These are phyloP conservation scores for Castanea crenata DNA, from an alignment of 306 rosid genomes.

Conservation along the genomic window DNA sequence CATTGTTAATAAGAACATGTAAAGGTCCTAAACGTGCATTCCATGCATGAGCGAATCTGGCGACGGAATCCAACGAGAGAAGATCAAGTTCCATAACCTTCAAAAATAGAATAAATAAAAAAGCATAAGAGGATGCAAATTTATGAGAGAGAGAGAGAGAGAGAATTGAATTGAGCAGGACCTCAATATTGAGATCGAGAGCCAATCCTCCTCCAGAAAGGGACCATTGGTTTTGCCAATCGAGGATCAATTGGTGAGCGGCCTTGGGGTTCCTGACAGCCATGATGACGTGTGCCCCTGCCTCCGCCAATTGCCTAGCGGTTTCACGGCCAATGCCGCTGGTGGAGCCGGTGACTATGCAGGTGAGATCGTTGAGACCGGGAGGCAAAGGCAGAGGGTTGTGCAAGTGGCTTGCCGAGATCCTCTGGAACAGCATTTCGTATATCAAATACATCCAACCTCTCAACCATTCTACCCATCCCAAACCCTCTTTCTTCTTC, in stretches of 20 bases:
- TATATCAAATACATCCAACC: conserved; percentile 63
- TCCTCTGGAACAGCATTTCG: conserved; percentile 88
- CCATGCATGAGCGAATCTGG: conserved; percentile 73
- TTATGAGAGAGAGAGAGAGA: too few species aligned
- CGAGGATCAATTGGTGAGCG: conserved; percentile 77
- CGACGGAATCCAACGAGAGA: conserved; percentile 92
- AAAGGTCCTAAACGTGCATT: conserved; percentile 85
- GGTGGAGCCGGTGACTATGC: conserved; percentile 94
- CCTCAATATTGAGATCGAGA: conserved; percentile 94
- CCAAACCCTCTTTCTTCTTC: conserved; percentile 54
- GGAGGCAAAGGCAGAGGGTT: conserved; percentile 93
- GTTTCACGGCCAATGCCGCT: conserved; percentile 96
- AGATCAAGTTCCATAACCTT: conserved; percentile 93
- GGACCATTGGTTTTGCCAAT: conserved; percentile 82
- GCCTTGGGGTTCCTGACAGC: conserved; percentile 91
- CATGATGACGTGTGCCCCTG: conserved; percentile 98
- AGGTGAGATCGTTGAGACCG: conserved; percentile 56
- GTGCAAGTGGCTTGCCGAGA: conserved; percentile 77
- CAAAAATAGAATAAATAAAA: not conserved
- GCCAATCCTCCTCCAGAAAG: conserved; percentile 43
- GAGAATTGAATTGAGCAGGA: conserved; percentile 6
- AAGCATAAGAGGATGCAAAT: too few species aligned
- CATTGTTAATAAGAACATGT: conserved; percentile 93
- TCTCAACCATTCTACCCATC: conserved; percentile 87
- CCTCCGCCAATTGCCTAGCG: conserved; percentile 95